Evolutionary conservation across 2,329 filamentous ascomycete genomes (phyloP), one percentile per base, ranked within the genome.

Genomic region (Zymoseptoria crescenta): DNA sequence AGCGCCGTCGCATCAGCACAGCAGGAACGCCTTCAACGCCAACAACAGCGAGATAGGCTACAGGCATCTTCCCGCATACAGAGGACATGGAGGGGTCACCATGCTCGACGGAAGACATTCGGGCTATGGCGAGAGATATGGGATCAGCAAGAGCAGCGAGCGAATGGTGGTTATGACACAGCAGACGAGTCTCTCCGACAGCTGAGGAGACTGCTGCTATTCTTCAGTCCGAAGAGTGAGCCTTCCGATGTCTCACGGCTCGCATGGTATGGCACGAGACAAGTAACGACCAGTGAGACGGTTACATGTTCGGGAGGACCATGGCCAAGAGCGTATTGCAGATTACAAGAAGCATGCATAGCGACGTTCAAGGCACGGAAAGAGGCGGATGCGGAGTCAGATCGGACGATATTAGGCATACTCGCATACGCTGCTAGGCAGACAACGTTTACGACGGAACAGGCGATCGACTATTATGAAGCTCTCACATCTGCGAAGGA

Each of bases 1-100:
- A 87, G 87, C 68, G 87, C 92, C 1, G 82, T 97, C 28, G 88
- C 87, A 51, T 86, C 90, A 67, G 93, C 93, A 28, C 91, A 96
- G 70, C 89, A 91, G 67, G 91, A 96, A 67, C 86, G 94, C 29
- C 80, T 87, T 64, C 83, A 86, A 67, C 83, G 94, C 66, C 90
- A 96, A 68, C 84, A 85, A 55, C 91, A 97, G 69, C 83, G 92
- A 67, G 86, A 90, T 54, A 85, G 86, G 60, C 75, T 92, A 54
- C 87, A 86, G 69, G 90, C 92, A 4, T 84, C 85, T 13, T 86
- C 83, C 65, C 81, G 77, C 54, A 84, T 97, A 64, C 94, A 97
- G 73, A 83, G 84, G 65, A 78, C 82, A 74, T 97, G 92, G 92
- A 83, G 93, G 72, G 91, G 91, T 13, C 83, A 95, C 73, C 80